Evolutionary conservation across 2,329 filamentous ascomycete species (phyloP).

Genomic region (Plectosphaerella plurivora): DNA sequence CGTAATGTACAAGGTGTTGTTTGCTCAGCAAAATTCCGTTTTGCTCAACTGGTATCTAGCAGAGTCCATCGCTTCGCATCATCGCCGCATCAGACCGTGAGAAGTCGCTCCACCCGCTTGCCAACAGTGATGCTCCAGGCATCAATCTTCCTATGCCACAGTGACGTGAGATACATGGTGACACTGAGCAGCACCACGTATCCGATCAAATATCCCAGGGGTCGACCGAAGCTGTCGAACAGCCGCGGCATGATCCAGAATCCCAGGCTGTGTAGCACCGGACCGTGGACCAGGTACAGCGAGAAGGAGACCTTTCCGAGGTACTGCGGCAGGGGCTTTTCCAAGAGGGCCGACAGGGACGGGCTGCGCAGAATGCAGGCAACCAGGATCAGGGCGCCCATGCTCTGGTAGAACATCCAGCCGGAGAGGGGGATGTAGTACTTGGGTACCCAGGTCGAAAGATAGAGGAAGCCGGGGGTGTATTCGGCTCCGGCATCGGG

Average conservation of each 20-base stretch:
- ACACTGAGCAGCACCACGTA: constrained; percentile 23
- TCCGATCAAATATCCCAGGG: constrained; percentile 23
- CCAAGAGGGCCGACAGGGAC: constrained; percentile 20
- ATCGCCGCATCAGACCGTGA: too few relatives aligned
- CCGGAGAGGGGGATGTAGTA: constrained; percentile 30
- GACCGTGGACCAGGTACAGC: constrained; percentile 33
- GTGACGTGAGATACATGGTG: constrained; percentile 27
- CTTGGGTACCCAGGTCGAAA: constrained; percentile 26
- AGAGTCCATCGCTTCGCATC: too few relatives aligned
- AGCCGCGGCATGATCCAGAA: constrained; percentile 31
- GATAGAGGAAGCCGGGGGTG: constrained; percentile 29
- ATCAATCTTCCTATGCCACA: constrained; percentile 30
- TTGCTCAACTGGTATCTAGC: too few relatives aligned
- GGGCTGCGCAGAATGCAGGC: constrained; percentile 28
- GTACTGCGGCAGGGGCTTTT: constrained; percentile 27
- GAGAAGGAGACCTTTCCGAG: constrained; percentile 35
- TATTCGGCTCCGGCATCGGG: constrained; percentile 31
- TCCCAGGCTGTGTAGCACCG: constrained; percentile 19
- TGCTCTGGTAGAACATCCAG: constrained; percentile 34
- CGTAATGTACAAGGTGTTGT: too few relatives aligned
- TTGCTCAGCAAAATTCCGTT: too few relatives aligned
- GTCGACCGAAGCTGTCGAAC: constrained; percentile 28
- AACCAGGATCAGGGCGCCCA: constrained; percentile 30
- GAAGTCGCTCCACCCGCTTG: constrained; percentile 24
- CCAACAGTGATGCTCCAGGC: constrained; percentile 30